Base-by-base conservation (phyloP, 495 filamentous ascomycete genomes). In the Aspergillus cavernicola region DNA sequence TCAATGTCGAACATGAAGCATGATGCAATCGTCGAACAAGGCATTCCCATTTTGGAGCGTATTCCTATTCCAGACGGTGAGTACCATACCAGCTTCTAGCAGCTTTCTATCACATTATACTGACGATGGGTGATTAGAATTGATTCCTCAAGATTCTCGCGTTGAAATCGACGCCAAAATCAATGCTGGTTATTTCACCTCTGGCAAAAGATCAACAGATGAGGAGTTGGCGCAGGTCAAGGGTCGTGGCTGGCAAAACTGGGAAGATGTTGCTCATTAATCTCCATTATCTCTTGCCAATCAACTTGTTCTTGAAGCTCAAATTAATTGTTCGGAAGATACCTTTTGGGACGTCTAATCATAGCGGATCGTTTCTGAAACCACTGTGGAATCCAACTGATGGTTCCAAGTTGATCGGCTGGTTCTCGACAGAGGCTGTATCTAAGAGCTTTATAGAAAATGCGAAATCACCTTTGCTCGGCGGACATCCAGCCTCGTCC, bases 1-100 rank as follows among this genome's bases (percentile, higher is more conserved):
- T 90, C 86, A 69, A 95, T 96, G 90, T 90, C 86, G 69, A 90
- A 95, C 71, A 95, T 96, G 90, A 96, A 96, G 75, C 82, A 96
- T 69, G 90, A 96, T 75, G 90, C 90, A 42, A 95, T 96, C 65
- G 90, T 96, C 42, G 80, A 87, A 36, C 90, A 95, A 76, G 90
- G 90, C 38, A 96, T 96, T 57, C 87, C 88, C 33, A 95, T 96
- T 62, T 79, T 83, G 58, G 90, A 95, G 69, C 82, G 90, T 47
- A 82, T 96, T 41, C 89, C 90, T 35, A 88, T 96, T 42, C 90
- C 90, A 29, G 89, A 95, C 53, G 51, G 56, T 59, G 33, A 26
- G 56, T 26, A 43, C 0, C 31, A 22, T 16, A 4, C 3, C 11
- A 8, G 15, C 36, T 7, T 18, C 18, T 39, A 18, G 6, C 6